Percentiles rank a stretch among this genome's conserved stretches.
Evolutionary conservation across 768 basidiomycete genomes (phyloP).

Genomic region (Podaxis carcinomalis): DNA sequence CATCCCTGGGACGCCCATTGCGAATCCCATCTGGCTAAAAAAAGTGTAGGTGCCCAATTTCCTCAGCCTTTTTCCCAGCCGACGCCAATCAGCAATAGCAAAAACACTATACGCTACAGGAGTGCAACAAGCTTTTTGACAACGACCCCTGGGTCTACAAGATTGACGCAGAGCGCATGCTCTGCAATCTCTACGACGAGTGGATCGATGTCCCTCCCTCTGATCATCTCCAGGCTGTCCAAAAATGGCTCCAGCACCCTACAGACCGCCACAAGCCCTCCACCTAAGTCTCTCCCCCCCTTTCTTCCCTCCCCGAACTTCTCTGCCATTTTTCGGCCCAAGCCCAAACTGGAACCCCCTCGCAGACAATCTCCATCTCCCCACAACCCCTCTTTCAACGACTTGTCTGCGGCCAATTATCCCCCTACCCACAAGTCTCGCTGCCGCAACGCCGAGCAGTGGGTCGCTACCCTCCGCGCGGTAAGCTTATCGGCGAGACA

Average conservation of each 20-base stretch:
- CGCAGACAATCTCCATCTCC: constrained; percentile 16
- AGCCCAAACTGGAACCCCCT: constrained; percentile 16
- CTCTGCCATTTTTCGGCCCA: too few species aligned
- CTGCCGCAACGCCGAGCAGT: constrained; percentile 76
- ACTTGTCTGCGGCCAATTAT: constrained; percentile 52
- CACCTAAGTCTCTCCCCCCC: not conserved
- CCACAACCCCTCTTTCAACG: constrained; percentile 43
- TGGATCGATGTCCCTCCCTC: constrained; percentile 63
- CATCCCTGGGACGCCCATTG: constrained; percentile 86
- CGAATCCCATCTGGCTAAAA: constrained; percentile 77
- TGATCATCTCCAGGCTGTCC: constrained; percentile 57
- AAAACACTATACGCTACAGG: constrained; percentile 56
- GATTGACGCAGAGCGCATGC: constrained; percentile 66
- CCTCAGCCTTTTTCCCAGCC: constrained; percentile 13
- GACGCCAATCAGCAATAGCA: constrained; percentile 31
- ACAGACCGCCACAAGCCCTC: constrained; percentile 43
- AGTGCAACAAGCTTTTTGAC: constrained; percentile 52
- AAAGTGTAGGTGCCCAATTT: constrained; percentile 50
- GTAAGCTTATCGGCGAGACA: constrained; percentile 61
- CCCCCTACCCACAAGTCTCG: constrained; percentile 61
- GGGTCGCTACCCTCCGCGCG: constrained; percentile 63
- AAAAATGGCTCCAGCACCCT: constrained; percentile 63
- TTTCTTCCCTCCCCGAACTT: too few species aligned
- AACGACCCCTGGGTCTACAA: constrained; percentile 69
- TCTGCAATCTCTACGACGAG: constrained; percentile 57